A percentile compares a stretch with the other conserved stretches of the same genome.
Conservation (phyloP, 257 asterid genomes). For the Solanum acaule region DNA sequence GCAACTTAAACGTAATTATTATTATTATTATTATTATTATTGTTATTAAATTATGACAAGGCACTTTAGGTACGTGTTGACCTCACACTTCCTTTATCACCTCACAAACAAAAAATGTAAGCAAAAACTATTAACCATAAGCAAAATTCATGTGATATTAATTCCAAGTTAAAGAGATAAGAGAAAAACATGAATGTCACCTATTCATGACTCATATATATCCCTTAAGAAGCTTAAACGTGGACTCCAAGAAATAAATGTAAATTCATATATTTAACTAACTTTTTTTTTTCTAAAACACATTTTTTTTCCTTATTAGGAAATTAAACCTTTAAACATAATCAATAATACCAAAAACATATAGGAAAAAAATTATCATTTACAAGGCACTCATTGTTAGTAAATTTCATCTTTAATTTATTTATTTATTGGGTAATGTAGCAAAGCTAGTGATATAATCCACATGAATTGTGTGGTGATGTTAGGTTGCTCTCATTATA, state of each 20-base stretch:
- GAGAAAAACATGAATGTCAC: neutral
- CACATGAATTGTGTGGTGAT: neutral
- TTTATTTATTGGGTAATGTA: neutral
- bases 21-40: neutral
- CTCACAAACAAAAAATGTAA: neutral
- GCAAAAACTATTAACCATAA: neutral
- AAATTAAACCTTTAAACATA: neutral
- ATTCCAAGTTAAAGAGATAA: neutral
- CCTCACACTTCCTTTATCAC: neutral
- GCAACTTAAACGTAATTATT: neutral
- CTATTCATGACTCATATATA: neutral
- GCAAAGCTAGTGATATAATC: neutral
- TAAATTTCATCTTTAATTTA: neutral
- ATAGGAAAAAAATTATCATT: neutral
- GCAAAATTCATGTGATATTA: neutral
- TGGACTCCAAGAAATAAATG: conserved; percentile 5
- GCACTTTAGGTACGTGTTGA: neutral
- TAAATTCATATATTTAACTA: neutral
- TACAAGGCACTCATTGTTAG: neutral
- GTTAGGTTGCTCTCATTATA: neutral
- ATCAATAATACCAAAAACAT: neutral
- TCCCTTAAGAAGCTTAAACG: neutral
- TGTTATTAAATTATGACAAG: neutral
- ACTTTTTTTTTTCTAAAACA: neutral
- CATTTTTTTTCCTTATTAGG: neutral